Evolutionary conservation across 2,329 filamentous ascomycete genomes (phyloP).

Genomic region (Tolypocladium tundrense): DNA sequence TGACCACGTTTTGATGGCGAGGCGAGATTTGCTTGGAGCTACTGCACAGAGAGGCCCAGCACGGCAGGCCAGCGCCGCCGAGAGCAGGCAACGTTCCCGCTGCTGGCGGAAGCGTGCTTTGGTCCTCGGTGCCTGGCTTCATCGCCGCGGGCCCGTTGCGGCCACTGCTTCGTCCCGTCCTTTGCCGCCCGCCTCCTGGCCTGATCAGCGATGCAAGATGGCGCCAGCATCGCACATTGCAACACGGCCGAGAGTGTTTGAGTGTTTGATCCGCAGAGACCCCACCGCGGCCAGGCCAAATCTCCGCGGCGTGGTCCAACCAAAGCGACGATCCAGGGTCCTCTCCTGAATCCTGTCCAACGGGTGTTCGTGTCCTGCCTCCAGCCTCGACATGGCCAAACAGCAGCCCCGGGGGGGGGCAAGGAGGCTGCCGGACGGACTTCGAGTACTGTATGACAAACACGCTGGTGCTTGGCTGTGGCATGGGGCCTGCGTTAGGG

Average conservation of each 20-base stretch:
- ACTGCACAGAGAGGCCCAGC: neutral
- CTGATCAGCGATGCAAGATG: neutral
- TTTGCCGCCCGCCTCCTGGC: neutral
- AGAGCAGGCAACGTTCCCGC: neutral
- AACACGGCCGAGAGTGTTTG: neutral
- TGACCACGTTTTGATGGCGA: neutral
- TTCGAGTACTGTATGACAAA: neutral
- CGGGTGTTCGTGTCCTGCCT: neutral
- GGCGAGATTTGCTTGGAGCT: neutral
- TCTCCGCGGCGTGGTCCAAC: conserved; percentile 1
- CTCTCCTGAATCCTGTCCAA: conserved; percentile 5
- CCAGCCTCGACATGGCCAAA: neutral
- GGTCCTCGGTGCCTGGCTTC: neutral
- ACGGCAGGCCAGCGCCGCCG: neutral
- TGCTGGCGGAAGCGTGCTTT: neutral
- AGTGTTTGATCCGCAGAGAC: neutral
- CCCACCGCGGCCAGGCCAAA: neutral
- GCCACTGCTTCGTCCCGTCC: neutral
- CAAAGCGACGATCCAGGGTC: conserved; percentile 1
- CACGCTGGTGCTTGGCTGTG: conserved; percentile 1
- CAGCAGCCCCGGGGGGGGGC: neutral
- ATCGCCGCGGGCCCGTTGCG: neutral
- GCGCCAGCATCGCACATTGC: too few species aligned
- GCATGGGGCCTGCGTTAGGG: neutral
- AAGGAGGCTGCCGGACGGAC: neutral